Conservation (phyloP, 139 green algal genomes). For the Trebouxia sp. region DNA sequence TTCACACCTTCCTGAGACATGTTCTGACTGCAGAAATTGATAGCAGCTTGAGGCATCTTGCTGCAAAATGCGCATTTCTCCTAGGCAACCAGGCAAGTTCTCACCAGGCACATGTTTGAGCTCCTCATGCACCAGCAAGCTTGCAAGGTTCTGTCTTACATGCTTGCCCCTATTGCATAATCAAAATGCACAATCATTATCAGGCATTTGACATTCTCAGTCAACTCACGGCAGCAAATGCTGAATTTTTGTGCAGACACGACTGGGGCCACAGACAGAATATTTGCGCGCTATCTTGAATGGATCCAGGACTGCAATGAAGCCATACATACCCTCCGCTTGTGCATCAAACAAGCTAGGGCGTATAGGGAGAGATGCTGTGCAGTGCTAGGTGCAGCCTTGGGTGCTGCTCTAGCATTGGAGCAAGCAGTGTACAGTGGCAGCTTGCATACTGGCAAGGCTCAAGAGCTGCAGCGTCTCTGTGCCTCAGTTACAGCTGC, state of each 20-base stretch:
- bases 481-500: neutral
- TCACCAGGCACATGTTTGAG: too few species aligned
- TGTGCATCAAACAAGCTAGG: neutral
- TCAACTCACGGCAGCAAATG: too few species aligned
- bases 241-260: neutral
- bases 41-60: too few species aligned
- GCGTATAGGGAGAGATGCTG: constrained; percentile 13
- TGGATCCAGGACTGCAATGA: constrained; percentile 19
- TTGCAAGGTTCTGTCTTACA: too few species aligned
- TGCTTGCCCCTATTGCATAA: too few species aligned
- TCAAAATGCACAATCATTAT: too few species aligned
- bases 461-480: neutral
- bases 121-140: too few species aligned
- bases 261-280: neutral
- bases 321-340: neutral
- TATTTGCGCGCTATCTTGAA: constrained; percentile 3
- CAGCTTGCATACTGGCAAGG: neutral
- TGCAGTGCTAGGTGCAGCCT: neutral
- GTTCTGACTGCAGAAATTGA: too few species aligned
- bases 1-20: too few species aligned
- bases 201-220: too few species aligned
- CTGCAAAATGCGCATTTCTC: too few species aligned
- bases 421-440: constrained; percentile 15
- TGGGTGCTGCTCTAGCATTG: neutral
- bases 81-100: too few species aligned